Percentiles rank a stretch among this genome's conserved stretches.
These are phyloP conservation scores for Sextonia rubra DNA, from an alignment of 164 flowering plant species.

Conservation along the genomic window DNA sequence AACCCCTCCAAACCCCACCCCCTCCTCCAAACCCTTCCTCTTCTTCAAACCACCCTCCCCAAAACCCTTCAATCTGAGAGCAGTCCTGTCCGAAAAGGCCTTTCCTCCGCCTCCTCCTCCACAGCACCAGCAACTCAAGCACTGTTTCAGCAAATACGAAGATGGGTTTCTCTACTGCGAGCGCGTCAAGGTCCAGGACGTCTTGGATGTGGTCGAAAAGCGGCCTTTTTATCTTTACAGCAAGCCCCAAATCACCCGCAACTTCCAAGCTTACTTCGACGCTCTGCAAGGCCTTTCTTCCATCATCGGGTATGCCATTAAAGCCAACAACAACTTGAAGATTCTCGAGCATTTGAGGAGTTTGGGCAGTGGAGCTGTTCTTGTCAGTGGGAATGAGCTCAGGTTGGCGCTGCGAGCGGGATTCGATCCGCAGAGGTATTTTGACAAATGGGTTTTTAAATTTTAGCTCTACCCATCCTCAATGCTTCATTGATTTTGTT, in stretches of 20 bases:
- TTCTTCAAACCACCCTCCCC: constrained; percentile 22
- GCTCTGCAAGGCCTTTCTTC: constrained; percentile 75
- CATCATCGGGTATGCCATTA: constrained; percentile 85
- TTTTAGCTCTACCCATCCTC: no score
- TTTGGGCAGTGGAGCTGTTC: constrained; percentile 93
- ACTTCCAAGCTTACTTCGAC: constrained; percentile 72
- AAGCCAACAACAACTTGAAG: constrained; percentile 91
- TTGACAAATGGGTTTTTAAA: neutral
- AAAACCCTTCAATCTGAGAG: constrained; percentile 25
- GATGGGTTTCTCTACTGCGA: constrained; percentile 88
- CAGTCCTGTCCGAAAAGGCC: constrained; percentile 37
- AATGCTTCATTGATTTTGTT: no score
- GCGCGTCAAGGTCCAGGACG: constrained; percentile 57
- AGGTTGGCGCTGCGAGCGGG: constrained; percentile 83
- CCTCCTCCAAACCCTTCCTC: constrained; percentile 14
- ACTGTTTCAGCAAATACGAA: constrained; percentile 69
- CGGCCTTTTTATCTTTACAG: constrained; percentile 90
- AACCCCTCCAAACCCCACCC: constrained; percentile 15
- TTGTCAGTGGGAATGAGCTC: constrained; percentile 96
- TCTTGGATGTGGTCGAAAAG: constrained; percentile 62
- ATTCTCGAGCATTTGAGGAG: constrained; percentile 84
- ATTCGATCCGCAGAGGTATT: constrained; percentile 79
- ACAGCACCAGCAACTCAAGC: constrained; percentile 33
- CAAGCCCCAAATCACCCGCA: constrained; percentile 79
- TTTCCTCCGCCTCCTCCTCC: constrained; percentile 14